phyloP scores from a whole-genome alignment of 2,329 filamentous ascomycete genomes.

The Iodosphaeria phyllophila region DNA sequence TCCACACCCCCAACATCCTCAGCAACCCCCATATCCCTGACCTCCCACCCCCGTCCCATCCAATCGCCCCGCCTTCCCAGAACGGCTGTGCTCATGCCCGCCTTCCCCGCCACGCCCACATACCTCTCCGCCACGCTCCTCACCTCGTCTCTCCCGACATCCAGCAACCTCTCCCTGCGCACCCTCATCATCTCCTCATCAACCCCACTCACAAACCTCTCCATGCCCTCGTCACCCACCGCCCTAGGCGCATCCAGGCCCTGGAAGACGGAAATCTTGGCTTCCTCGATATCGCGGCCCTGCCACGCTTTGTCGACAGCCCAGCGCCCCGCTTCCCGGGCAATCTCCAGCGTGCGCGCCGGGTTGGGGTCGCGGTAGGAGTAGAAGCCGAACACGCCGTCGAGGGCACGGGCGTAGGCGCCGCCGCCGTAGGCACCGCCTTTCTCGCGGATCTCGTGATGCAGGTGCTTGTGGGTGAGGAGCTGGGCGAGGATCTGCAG shows the following conservation, averaged over 20 bases:
- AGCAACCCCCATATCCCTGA: slow-evolving; percentile 45
- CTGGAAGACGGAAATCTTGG: slow-evolving; percentile 91
- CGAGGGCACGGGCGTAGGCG: slow-evolving; percentile 61
- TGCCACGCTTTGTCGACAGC: slow-evolving; percentile 68
- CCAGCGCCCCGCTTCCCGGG: slow-evolving; percentile 67
- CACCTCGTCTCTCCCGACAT: slow-evolving; percentile 68
- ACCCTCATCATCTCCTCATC: slow-evolving; percentile 78
- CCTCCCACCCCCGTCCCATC: slow-evolving; percentile 55
- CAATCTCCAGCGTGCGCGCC: slow-evolving; percentile 68
- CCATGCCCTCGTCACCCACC: slow-evolving; percentile 77
- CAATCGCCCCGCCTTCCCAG: slow-evolving; percentile 72
- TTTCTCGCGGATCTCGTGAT: slow-evolving; percentile 95
- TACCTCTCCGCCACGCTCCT: slow-evolving; percentile 66
- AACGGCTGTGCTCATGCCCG: slow-evolving; percentile 47
- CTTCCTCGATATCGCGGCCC: slow-evolving; percentile 76
- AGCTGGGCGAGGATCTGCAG: slow-evolving; percentile 82
- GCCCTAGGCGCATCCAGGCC: slow-evolving; percentile 72
- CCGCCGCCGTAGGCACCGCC: slow-evolving; percentile 91
- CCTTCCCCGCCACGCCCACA: slow-evolving; percentile 43
- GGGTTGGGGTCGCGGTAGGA: slow-evolving; percentile 95
- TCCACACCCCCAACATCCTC: too few species aligned
- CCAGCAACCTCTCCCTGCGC: slow-evolving; percentile 66
- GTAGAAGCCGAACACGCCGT: slow-evolving; percentile 85
- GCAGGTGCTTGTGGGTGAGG: slow-evolving; percentile 87
- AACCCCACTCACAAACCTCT: slow-evolving; percentile 66